Conservation (phyloP, 441 rosid species). For the Dalechampia spathulata region DNA sequence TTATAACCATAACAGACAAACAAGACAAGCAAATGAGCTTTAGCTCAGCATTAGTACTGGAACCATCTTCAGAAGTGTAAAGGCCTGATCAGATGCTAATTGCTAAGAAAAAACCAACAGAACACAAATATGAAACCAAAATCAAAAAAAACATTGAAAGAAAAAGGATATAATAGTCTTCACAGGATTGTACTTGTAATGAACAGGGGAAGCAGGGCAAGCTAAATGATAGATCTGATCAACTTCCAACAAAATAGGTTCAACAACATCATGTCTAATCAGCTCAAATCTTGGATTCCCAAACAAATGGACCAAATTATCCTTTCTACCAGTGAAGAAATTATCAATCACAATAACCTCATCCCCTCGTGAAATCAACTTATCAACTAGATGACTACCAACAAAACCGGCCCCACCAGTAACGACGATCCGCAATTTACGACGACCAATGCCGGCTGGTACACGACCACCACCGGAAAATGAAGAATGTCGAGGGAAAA, state of each 20-base stretch:
- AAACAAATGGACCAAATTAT: conserved; percentile 68
- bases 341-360: conserved; percentile 91
- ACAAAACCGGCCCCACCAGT: conserved; percentile 98
- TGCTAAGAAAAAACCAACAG: too few species aligned
- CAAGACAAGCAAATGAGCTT: too few species aligned
- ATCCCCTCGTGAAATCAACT: conserved; percentile 77
- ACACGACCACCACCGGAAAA: conserved; percentile 53
- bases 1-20: too few species aligned
- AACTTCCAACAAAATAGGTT: conserved; percentile 74
- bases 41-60: too few species aligned
- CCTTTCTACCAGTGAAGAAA: conserved; percentile 92
- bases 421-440: conserved; percentile 70
- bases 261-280: conserved; percentile 88
- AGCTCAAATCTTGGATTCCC: conserved; percentile 84
- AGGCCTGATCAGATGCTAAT: too few species aligned
- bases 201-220: conserved; percentile 95
- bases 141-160: not conserved
- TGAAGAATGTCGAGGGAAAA: conserved; percentile 7
- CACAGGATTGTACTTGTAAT: conserved; percentile 86
- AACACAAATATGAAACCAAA: too few species aligned
- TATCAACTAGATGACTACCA: conserved; percentile 92
- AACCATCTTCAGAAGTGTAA: too few species aligned
- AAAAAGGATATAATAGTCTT: conserved; percentile 94
- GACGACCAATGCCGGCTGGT: conserved; percentile 56
- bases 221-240: conserved; percentile 97